Base-by-base conservation (phyloP, 2,329 filamentous ascomycete species). In the Verticillium klebahnii region DNA sequence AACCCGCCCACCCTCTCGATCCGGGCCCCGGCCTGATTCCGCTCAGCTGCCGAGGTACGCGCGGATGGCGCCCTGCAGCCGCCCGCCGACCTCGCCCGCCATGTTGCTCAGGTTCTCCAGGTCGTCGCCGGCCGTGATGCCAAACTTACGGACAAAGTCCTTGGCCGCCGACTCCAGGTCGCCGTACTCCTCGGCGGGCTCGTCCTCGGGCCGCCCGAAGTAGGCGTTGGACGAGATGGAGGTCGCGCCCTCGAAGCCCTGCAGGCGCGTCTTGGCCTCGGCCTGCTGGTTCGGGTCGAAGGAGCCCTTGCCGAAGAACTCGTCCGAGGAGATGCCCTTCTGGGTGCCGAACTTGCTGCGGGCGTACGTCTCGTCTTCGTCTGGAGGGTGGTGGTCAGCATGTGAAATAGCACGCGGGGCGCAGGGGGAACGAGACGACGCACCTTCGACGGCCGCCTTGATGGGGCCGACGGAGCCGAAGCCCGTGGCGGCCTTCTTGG, bases 151-250 rank as follows among this genome's bases (percentile, higher is more conserved):
- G 36, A 98, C 89, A 77, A 98, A 96, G 76, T 99, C 95, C 80
- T 95, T 97, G 63, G 95, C 95, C 0, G 93, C 93, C n/a, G 81
- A 84, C 78, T 99, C 95, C 63, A 99, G 80, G 71, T 97, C 93
- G 56, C 93, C 93, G 67, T 97, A 97, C 54, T 92, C 92, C 65
- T 93, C 91, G 2, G 76, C 73, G 36, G 84, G 78, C 68, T 96
- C 91, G 29, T 93, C 90, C 72, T 99, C 95, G 2, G 92, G 89
- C 59, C 94, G 90, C 64, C 95, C 95, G 75, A 99, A 99, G 83
- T 98, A 99, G 61, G 92, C 92, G 75, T 98, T 99, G 62, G 92
- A 96, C 7, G 93, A 97, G 75, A 99, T 99, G 67, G 93, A 81
- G 1, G 88, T 89, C 12, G 95, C 93, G 55, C 95, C 93, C 77